A percentile compares a stretch with the other conserved stretches of the same genome.
phyloP scores from a whole-genome alignment of 2,329 filamentous ascomycete species.

The Ceratocystis albifundus region DNA sequence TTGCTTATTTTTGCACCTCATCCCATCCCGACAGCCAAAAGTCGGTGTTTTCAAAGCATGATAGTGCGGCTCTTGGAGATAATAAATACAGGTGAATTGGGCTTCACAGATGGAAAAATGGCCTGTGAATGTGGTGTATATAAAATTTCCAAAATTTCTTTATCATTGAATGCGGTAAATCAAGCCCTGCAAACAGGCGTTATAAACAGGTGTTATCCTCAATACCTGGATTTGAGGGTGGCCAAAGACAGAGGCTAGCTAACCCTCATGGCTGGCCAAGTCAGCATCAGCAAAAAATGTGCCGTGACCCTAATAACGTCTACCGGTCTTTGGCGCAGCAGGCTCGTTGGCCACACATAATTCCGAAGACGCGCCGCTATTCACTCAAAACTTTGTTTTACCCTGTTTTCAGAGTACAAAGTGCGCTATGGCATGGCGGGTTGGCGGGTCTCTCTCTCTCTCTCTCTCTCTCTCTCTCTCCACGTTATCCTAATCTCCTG shows the following conservation, averaged over 20 bases:
- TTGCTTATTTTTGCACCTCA: slow-evolving; percentile 12
- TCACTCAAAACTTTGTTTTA: not conserved
- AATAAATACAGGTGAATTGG: not conserved
- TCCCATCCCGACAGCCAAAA: slow-evolving; percentile 14
- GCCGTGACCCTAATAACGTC: not conserved
- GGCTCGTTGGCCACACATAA: not conserved
- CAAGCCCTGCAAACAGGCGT: not conserved
- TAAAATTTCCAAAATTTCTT: not conserved
- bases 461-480: too few relatives aligned
- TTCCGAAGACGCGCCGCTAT: not conserved
- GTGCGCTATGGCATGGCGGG: not conserved
- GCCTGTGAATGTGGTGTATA: not conserved
- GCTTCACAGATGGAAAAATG: not conserved
- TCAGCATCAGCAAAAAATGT: not conserved
- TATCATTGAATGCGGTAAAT: not conserved
- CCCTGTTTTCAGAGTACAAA: too few relatives aligned
- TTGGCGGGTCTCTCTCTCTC: too few relatives aligned
- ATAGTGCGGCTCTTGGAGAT: not conserved
- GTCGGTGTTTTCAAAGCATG: slow-evolving; percentile 7
- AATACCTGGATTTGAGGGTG: not conserved
- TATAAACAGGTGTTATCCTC: not conserved
- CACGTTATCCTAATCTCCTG: too few relatives aligned
- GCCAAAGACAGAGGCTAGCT: not conserved
- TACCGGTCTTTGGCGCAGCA: not conserved
- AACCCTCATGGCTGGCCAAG: not conserved